Conservation (phyloP, 2,329 filamentous ascomycete species). For the Colletotrichum sp. region DNA sequence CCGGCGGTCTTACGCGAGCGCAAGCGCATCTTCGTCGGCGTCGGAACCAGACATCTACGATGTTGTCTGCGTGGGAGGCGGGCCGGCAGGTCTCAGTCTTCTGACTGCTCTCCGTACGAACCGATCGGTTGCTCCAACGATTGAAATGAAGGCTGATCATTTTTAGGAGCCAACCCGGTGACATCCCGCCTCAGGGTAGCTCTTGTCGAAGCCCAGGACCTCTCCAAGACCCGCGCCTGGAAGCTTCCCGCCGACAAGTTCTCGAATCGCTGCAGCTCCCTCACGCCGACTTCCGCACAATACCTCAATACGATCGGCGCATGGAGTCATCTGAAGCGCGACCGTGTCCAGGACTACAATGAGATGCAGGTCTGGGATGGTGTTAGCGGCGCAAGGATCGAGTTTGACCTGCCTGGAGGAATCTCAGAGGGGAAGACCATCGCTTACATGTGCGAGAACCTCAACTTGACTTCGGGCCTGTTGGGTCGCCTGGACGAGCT, state of each 20-base stretch:
- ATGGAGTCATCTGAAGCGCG: constrained; percentile 77
- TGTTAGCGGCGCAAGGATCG: constrained; percentile 83
- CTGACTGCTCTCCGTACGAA: constrained; percentile 75
- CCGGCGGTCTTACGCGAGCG: constrained; percentile 24
- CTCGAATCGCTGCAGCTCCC: constrained; percentile 94
- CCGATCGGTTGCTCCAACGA: constrained; percentile 1
- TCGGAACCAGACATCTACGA: constrained; percentile 77
- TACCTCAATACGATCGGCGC: constrained; percentile 86
- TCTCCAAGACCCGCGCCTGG: constrained; percentile 72
- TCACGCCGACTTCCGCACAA: constrained; percentile 86
- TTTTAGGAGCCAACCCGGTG: constrained; percentile 72
- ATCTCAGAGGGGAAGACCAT: constrained; percentile 66
- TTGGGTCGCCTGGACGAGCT: constrained; percentile 74
- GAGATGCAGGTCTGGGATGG: constrained; percentile 99
- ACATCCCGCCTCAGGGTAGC: constrained; percentile 84
- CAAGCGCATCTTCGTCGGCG: constrained; percentile 4
- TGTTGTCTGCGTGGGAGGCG: constrained; percentile 89
- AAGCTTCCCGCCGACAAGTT: constrained; percentile 71
- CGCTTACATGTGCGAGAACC: constrained; percentile 96
- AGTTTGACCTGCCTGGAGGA: constrained; percentile 77
- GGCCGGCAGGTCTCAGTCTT: constrained; percentile 86
- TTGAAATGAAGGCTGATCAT: constrained; percentile 8
- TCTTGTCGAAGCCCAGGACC: constrained; percentile 88
- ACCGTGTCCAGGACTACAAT: constrained; percentile 84
- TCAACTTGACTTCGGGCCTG: constrained; percentile 83